Evolutionary conservation across 2,329 filamentous ascomycete genomes (phyloP), one percentile per base, ranked within the genome.

Genomic region (Dothideomycetidae sp.): DNA sequence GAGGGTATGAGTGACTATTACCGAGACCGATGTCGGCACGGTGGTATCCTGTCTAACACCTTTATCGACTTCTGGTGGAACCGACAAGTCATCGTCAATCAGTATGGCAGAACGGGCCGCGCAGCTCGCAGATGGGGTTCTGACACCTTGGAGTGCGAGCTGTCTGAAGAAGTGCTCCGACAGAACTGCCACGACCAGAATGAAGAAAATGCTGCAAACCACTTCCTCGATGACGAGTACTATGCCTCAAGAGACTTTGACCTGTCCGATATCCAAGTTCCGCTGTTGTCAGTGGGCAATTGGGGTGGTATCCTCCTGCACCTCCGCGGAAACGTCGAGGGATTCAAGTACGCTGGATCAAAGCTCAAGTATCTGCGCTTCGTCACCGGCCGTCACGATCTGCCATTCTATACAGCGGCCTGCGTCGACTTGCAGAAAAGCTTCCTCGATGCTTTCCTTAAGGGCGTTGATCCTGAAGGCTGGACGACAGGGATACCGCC

Each of bases 261-360:
- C 29, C 61, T 78, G 53, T 66, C 59, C 10, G 73, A 81, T 42
- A 79, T 81, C 23, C 61, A 75, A 40, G 74, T 80, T 1, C 76
- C 77, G 0, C 48, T 81, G 0, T 62, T 81, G 0, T 70, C 64
- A 0, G 76, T 81, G 0, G 77, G 67, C 0, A 81, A 81, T 52
- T 80, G 75, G 76, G 76, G 75, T 11, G 76, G 75, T 1, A 81
- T 81, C 33, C 53, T 75, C 4, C 62, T 81, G 1, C 77, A 81
- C 46, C 63, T 81, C 4, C 63, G 76, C 5, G 77, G 77, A 2
- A 81, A 81, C 44, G 63, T 81, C 11, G 64, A 76, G 46, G 77
- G 76, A 0, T 81, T 68, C 42, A 58, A 57, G 2, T 64, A 72
- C 29, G 75, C 75, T 0, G 73, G 73, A 0, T 80, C 75, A 0